Conservation (phyloP, 2,329 filamentous ascomycete species). For the Sphaceloma murrayae region DNA sequence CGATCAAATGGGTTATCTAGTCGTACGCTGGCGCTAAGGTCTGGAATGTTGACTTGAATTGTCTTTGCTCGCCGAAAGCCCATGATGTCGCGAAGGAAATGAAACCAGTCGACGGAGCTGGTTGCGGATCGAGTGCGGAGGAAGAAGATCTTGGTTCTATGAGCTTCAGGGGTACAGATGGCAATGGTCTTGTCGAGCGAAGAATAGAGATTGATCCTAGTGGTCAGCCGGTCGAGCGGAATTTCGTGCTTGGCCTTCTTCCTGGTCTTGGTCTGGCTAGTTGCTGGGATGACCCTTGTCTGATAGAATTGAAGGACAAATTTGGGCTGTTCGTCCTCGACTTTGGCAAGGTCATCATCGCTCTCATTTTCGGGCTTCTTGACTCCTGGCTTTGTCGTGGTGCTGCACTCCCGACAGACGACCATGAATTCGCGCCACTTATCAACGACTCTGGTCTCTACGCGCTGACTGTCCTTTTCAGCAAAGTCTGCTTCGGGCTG, state of each 20-base stretch:
- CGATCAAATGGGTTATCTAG: slow-evolving; percentile 52
- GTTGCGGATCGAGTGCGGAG: slow-evolving; percentile 52
- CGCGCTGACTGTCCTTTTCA: slow-evolving; percentile 52
- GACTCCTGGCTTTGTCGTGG: background rate
- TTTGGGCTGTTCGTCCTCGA: slow-evolving; percentile 44
- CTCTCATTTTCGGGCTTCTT: slow-evolving; percentile 33
- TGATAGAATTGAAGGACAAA: slow-evolving; percentile 35
- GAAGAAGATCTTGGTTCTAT: slow-evolving; percentile 51
- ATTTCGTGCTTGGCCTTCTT: slow-evolving; percentile 50
- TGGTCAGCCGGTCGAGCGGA: slow-evolving; percentile 43
- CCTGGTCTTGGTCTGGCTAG: slow-evolving; percentile 39
- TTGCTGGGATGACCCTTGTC: slow-evolving; percentile 50
- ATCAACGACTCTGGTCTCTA: slow-evolving; percentile 49
- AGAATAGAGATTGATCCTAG: slow-evolving; percentile 54
- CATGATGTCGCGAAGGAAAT: slow-evolving; percentile 51
- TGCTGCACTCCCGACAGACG: slow-evolving; percentile 48
- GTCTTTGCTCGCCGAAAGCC: slow-evolving; percentile 49
- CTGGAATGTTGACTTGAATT: slow-evolving; percentile 53
- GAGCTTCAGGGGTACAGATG: slow-evolving; percentile 47
- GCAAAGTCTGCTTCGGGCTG: slow-evolving; percentile 52
- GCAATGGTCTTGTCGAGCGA: slow-evolving; percentile 58
- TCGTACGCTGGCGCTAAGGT: slow-evolving; percentile 49
- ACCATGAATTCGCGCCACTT: slow-evolving; percentile 58
- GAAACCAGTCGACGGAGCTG: slow-evolving; percentile 59
- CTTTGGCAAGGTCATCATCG: slow-evolving; percentile 45